Base-by-base conservation (phyloP, 495 filamentous ascomycete species). In the Cercophora scortea region DNA sequence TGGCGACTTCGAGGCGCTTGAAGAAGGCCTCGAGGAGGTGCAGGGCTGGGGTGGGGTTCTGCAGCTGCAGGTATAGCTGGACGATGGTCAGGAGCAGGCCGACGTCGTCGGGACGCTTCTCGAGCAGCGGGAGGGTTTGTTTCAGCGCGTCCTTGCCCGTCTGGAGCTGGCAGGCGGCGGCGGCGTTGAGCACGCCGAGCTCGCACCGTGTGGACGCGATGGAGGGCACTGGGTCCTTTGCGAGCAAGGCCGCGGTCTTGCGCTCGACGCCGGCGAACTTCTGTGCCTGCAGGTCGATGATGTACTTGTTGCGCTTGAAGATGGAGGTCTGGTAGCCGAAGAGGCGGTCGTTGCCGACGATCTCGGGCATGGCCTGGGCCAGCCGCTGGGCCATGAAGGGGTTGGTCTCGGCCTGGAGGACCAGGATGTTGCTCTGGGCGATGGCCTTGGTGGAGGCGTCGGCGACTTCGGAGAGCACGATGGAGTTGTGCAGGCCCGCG, bases 41-140 rank as follows among this genome's bases (percentile, higher is more conserved):
- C 49, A 90, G 83, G 2, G 94, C 93, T 5, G 85, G 82, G 16
- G 78, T 83, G 47, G 82, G 80, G 63, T 96, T 95, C 33, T 86
- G 81, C 38, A 73, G 77, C 42, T 80, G 74, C 13, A 95, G 72
- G 60, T 94, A 91, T 38, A 96, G 79, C 63, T 97, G 90, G 7
- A 92, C 79, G 15, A 89, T 80, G 11, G 88, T 92, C 40, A 97
- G 72, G 8, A 89, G 72, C 3, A 97, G 74, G 8, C 93, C 94
- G 32, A 96, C 71, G 61, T 99, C 91, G 53, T 81, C 81, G 0
- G 90, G 89, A 18, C 87, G 76, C 49, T 81, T 81, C 54, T 88
- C 85, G 9, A 95, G 72, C n/a, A 92, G 63, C 0, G 86, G 79
- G 1, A 89, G 69, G 16, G 96, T 80, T 35, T 80, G 65, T 59